Evolutionary conservation across 148 eudicot genomes (phyloP).

Genomic region (Drosera capensis): DNA sequence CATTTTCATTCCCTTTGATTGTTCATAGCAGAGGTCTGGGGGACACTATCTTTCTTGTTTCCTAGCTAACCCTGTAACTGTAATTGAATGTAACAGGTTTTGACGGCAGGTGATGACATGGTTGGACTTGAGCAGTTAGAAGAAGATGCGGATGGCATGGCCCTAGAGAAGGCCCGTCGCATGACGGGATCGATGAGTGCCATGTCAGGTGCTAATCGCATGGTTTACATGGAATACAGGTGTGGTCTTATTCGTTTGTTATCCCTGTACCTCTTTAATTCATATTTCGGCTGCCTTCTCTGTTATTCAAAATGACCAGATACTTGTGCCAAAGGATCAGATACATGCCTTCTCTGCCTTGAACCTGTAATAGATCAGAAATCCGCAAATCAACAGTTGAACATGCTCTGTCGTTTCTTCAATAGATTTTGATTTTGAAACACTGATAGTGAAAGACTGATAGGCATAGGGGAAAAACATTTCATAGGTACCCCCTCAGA

Average conservation of each 20-base stretch:
- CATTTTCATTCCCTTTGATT: too few species aligned
- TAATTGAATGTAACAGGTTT: slow-evolving; percentile 33
- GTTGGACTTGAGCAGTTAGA: slow-evolving; percentile 86
- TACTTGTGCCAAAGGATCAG: too few species aligned
- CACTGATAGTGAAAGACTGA: too few species aligned
- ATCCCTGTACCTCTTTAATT: not conserved
- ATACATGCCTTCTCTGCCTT: too few species aligned
- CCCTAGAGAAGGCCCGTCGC: slow-evolving; percentile 78
- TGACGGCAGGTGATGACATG: slow-evolving; percentile 77
- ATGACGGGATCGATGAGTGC: slow-evolving; percentile 77
- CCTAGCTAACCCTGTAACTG: too few species aligned
- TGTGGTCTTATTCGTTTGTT: slow-evolving; percentile 10
- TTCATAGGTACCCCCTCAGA: not conserved
- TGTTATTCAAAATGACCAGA: not conserved
- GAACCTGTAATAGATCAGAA: too few species aligned
- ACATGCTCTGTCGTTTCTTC: too few species aligned
- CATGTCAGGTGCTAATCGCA: slow-evolving; percentile 88
- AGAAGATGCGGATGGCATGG: slow-evolving; percentile 78
- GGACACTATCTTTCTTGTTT: too few species aligned
- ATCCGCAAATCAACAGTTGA: too few species aligned
- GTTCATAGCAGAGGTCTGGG: too few species aligned
- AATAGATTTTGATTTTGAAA: too few species aligned
- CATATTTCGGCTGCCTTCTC: too few species aligned
- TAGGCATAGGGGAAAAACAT: not conserved
- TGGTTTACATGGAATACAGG: slow-evolving; percentile 92